These are phyloP conservation scores for Diaporthe citriasiana DNA, from an alignment of 2,329 filamentous ascomycete species.

Conservation along the genomic window DNA sequence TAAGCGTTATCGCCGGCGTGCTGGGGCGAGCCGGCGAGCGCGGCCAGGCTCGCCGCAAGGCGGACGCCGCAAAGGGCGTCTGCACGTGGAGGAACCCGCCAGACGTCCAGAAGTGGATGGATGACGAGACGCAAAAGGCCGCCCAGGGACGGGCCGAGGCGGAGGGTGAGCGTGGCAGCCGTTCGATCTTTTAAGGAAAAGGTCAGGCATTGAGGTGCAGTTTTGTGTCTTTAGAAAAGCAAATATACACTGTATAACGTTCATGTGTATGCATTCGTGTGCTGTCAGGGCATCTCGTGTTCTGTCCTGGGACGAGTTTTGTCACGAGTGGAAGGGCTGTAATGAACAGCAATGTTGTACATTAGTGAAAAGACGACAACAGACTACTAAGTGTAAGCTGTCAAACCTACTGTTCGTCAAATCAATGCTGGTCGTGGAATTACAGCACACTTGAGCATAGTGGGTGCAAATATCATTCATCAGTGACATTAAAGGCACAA, in stretches of 20 bases:
- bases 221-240: not conserved
- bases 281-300: not conserved
- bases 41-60: slow-evolving; percentile 78
- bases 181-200: not conserved
- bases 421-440: not conserved
- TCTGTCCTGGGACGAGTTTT: too few relatives aligned
- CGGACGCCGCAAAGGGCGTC: slow-evolving; percentile 71
- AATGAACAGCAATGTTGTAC: not conserved
- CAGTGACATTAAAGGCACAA: not conserved
- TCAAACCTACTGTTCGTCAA: not conserved
- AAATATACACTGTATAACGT: slow-evolving; percentile 13
- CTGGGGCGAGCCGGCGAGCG: slow-evolving; percentile 86
- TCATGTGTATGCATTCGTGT: not conserved
- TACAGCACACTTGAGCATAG: too few relatives aligned
- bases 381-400: not conserved
- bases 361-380: not conserved
- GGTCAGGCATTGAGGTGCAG: not conserved
- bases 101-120: slow-evolving; percentile 56
- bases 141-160: not conserved
- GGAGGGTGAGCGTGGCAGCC: not conserved
- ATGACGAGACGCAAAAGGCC: slow-evolving; percentile 42
- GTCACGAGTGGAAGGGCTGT: too few relatives aligned
- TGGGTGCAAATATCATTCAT: too few relatives aligned
- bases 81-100: slow-evolving; percentile 72
- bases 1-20: slow-evolving; percentile 86